Evolutionary conservation across 139 green algal species (phyloP).

Genomic region (Zygnema circumcarinatum): DNA sequence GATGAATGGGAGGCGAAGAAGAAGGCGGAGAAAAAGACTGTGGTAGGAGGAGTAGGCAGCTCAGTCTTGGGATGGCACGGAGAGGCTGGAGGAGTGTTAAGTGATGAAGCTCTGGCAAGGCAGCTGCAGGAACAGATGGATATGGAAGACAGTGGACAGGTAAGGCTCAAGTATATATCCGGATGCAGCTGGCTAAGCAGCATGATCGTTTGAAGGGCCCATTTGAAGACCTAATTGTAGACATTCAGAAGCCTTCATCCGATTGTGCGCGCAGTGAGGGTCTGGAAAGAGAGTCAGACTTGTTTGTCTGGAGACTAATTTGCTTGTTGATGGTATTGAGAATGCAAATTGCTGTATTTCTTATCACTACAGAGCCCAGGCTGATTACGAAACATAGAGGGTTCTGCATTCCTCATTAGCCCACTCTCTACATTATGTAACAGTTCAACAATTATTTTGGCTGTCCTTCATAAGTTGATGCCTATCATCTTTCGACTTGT

Average conservation of each 20-base stretch:
- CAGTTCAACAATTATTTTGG: background rate
- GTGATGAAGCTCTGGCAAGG: background rate
- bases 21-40: background rate
- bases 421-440: background rate
- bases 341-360: too few species aligned
- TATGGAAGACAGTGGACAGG: background rate
- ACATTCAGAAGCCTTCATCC: too few species aligned
- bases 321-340: too few species aligned
- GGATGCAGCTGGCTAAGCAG: background rate
- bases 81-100: background rate
- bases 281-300: too few species aligned
- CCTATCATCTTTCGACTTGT: background rate
- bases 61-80: background rate
- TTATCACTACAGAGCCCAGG: too few species aligned
- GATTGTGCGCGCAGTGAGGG: too few species aligned
- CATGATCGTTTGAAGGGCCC: too few species aligned
- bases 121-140: constrained; percentile 7
- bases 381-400: too few species aligned
- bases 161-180: background rate
- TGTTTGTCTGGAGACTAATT: too few species aligned
- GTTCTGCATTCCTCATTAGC: background rate
- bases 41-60: background rate
- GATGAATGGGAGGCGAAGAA: constrained; percentile 17
- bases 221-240: too few species aligned
- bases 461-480: background rate